These are phyloP conservation scores for Rhytidiadelphus loreus DNA, from an alignment of 225 moss, liverwort and hornwort species.

Conservation along the genomic window DNA sequence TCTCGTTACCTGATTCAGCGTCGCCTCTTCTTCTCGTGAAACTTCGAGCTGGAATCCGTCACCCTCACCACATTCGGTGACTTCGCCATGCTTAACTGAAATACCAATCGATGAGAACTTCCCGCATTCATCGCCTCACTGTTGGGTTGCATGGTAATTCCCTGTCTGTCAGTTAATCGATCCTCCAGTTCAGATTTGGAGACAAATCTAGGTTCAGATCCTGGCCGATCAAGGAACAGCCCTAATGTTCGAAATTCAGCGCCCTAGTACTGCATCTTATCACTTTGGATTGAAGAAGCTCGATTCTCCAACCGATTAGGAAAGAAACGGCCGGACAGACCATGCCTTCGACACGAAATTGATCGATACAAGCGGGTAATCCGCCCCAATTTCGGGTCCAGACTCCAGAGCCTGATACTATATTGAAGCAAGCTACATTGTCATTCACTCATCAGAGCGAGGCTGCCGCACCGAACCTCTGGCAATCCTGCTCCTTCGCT, in stretches of 20 bases:
- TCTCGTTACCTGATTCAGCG: slow-evolving; percentile 46
- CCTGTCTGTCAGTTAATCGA: background rate
- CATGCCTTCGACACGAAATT: background rate
- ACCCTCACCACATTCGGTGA: slow-evolving; percentile 51
- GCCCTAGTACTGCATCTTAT: background rate
- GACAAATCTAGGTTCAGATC: background rate
- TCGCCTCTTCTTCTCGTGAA: slow-evolving; percentile 62
- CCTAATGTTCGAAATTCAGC: background rate
- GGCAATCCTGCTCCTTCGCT: background rate
- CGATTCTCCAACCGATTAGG: background rate
- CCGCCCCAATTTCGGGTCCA: background rate
- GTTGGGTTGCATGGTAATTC: background rate
- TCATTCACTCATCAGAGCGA: background rate
- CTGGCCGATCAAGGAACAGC: background rate
- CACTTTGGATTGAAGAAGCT: background rate
- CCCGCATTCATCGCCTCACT: background rate
- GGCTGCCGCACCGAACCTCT: background rate
- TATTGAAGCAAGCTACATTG: background rate
- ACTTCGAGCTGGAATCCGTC: slow-evolving; percentile 69
- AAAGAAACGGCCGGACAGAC: background rate
- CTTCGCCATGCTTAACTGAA: slow-evolving; percentile 11
- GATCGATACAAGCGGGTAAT: background rate
- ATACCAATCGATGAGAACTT: background rate
- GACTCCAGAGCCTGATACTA: background rate
- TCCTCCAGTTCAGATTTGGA: background rate